Percentiles rank a stretch among this genome's conserved stretches.
phyloP scores from a whole-genome alignment of 176 grass and related monocot species.

The Rhynchospora breviuscula region DNA sequence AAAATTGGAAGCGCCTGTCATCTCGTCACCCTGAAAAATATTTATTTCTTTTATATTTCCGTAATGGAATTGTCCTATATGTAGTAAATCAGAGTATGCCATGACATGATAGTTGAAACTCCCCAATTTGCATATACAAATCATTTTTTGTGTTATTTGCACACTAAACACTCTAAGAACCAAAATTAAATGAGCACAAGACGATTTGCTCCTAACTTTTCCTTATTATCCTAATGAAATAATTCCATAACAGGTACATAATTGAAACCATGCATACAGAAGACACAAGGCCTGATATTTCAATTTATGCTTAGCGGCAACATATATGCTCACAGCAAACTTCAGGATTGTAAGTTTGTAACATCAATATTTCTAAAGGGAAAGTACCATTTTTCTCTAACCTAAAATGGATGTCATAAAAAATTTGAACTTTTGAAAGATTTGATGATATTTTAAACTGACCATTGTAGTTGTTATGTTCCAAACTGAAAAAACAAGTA shows the following conservation, averaged over 20 bases:
- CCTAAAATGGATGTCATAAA: neutral
- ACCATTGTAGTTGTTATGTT: neutral
- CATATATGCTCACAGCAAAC: neutral
- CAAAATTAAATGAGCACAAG: too few relatives aligned
- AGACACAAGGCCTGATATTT: neutral
- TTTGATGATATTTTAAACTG: neutral
- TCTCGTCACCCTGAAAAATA: slow-evolving; percentile 39
- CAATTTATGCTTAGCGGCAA: neutral
- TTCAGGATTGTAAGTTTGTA: neutral
- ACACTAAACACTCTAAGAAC: too few relatives aligned
- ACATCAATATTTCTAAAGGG: neutral
- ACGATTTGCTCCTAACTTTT: too few relatives aligned
- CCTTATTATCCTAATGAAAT: neutral
- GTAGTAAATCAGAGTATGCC: neutral
- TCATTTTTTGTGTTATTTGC: neutral
- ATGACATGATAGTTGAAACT: neutral
- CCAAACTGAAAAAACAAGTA: slow-evolving; percentile 22
- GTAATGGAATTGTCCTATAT: neutral
- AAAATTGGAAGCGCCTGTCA: too few relatives aligned
- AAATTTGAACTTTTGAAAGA: neutral
- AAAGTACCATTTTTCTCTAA: slow-evolving; percentile 1
- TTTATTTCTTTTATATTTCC: neutral
- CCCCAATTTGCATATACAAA: neutral
- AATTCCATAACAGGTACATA: neutral
- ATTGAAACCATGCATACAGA: neutral